Evolutionary conservation across 805 yeast species (phyloP), one percentile per base, ranked within the genome.

Genomic region (Zygosaccharomyces gambellarensis): DNA sequence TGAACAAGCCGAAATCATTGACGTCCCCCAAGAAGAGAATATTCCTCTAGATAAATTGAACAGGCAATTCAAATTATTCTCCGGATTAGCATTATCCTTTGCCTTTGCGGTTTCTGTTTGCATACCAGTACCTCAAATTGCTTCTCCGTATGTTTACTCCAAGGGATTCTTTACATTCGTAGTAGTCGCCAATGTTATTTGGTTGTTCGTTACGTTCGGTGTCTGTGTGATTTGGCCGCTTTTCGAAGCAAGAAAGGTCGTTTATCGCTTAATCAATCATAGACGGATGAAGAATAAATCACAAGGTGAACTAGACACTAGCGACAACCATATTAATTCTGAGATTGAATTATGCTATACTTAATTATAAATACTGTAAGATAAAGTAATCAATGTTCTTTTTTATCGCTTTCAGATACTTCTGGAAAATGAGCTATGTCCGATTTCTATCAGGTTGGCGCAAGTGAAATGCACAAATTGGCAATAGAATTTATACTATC

Each of bases 51-150:
- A 46, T 22, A 46, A 62, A 23, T 54, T 71, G 46, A 62, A 66
- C 17, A 48, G 50, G 1, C 70, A 69, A 44, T 69, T 65, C 52
- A 65, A 63, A 46, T 60, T 59, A 36, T 71, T 65, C 49, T 46
- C 62, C 6, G 49, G 63, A 7, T 47, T 60, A 11, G 62, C 67
- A 8, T 31, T 56, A 3, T 31, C 62, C 5, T 45, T 63, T 4
- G 61, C 68, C 1, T 23, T 59, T 11, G 51, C 63, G 7, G 56
- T 67, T 21, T 55, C 67, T 1, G 50, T 71, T 34, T 41, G 68
- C n/a, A 63, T 71, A 22, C 73, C 73, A 7, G 60, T 67, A 12
- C 70, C 71, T 4, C 57, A 67, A 34, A 61, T 68, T 46, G 69
- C 69, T 1, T 52, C 67, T 4, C 70, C 70, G 2, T 70, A 67